Evolutionary conservation across 2,329 filamentous ascomycete species (phyloP).

Genomic region (Cordyceps pruinosa): DNA sequence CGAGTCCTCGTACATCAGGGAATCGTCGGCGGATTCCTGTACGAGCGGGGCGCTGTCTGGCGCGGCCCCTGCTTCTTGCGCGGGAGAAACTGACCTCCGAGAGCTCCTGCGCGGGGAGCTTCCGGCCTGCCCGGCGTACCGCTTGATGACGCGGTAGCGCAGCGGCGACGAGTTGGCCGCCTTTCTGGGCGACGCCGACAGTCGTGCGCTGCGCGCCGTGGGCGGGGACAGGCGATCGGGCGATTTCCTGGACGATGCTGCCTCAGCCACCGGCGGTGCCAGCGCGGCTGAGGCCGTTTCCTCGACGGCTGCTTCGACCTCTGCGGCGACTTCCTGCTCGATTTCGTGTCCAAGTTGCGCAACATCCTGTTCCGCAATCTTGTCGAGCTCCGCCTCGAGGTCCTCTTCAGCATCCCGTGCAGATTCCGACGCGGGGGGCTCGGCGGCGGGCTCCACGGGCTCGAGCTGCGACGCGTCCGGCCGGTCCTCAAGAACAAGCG

Average conservation of each 20-base stretch:
- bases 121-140: not conserved
- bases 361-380: not conserved
- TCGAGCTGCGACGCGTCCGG: not conserved
- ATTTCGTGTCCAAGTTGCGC: not conserved
- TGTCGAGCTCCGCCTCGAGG: not conserved
- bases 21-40: constrained; percentile 19
- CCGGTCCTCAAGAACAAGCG: not conserved
- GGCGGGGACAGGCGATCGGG: constrained; percentile 16
- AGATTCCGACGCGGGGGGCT: not conserved
- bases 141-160: constrained; percentile 27
- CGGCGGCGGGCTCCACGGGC: not conserved
- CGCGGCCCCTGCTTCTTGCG: not conserved
- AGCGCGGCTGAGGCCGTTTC: not conserved
- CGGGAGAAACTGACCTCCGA: constrained; percentile 1
- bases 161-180: constrained; percentile 22
- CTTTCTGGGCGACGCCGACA: constrained; percentile 1
- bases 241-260: constrained; percentile 16
- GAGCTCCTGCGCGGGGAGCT: not conserved
- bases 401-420: not conserved
- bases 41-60: not conserved
- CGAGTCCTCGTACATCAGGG: constrained; percentile 43
- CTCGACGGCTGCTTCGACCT: not conserved
- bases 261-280: not conserved
- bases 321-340: not conserved
- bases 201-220: not conserved